Base-by-base conservation (phyloP, 106 monocot species). In the Acanthochlamys bracteata region DNA sequence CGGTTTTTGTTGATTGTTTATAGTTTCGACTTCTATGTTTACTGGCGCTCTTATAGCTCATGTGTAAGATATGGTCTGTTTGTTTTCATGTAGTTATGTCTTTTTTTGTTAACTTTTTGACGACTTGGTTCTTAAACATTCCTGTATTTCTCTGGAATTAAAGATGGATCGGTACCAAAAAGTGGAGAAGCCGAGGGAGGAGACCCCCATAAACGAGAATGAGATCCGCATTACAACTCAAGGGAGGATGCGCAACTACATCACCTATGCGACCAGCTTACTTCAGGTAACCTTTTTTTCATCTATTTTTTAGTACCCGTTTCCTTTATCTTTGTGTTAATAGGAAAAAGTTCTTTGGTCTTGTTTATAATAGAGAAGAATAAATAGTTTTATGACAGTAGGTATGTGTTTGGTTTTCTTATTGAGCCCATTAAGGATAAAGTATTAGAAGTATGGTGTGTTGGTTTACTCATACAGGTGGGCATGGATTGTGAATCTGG, bases 181-280 rank as follows among this genome's bases (percentile, higher is more conserved):
- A 56, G 81, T 82, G 73, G 81, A 82, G 69, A 82, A 73, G 55
- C 81, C 81, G 25, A 73, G 81, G 72, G 81, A 82, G 66, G 81
- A 82, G 24, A 77, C 73, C 55, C 81, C 77, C 7, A 77, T 82
- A 24, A 77, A 77, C 59, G 81, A 76, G 69, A 82, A 82, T 41
- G 81, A 82, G 77, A 77, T 82, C 4, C 76, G 81, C 42, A 73
- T 82, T 39, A 82, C 73, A 26, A 63, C 81, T 26, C 76, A 77
- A 69, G 81, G 81, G 49, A 76, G 81, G 55, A 82, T 75, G 73
- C 81, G 81, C 61, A 77, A 46, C 57, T 82, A 82, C 73, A 82
- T 82, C 41, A 77, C 81, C 0, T 82, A 77, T 24, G 81, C 81
- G 43, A 73, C 73, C 59, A 69, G 66, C 39, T 59, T 82, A 64